A percentile compares a stretch with the other conserved stretches of the same genome.
phyloP scores from a whole-genome alignment of 768 basidiomycete species.

The Macrocybe gigantea region DNA sequence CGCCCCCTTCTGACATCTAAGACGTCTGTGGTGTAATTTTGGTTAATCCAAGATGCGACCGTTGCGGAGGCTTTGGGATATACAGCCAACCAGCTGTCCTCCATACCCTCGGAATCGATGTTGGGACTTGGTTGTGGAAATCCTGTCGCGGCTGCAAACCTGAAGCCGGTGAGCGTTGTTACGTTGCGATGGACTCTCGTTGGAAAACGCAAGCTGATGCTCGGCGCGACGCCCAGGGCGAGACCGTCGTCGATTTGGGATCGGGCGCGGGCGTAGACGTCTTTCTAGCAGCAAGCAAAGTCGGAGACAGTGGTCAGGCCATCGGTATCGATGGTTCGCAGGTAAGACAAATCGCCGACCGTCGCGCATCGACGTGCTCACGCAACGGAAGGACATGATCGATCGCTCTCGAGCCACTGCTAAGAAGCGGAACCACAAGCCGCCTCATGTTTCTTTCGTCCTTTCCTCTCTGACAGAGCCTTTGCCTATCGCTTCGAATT shows the following conservation, averaged over 20 bases:
- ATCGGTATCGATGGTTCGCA: slow-evolving; percentile 51
- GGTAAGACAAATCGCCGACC: slow-evolving; percentile 20
- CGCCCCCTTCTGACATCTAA: too few relatives aligned
- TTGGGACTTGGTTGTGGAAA: slow-evolving; percentile 53
- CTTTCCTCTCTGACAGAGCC: slow-evolving; percentile 33
- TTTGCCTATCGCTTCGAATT: slow-evolving; percentile 40
- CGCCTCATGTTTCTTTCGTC: slow-evolving; percentile 46
- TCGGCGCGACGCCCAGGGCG: slow-evolving; percentile 36
- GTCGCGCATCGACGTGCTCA: neutral
- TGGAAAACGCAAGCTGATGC: neutral
- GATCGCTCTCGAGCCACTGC: slow-evolving; percentile 41
- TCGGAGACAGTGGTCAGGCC: slow-evolving; percentile 42
- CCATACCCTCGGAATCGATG: slow-evolving; percentile 37
- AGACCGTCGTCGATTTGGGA: slow-evolving; percentile 51
- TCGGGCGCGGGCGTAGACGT: slow-evolving; percentile 54
- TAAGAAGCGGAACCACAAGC: slow-evolving; percentile 27
- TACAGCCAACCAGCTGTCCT: slow-evolving; percentile 31
- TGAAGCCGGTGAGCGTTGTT: slow-evolving; percentile 34
- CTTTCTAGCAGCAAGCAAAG: slow-evolving; percentile 44
- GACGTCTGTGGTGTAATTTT: neutral
- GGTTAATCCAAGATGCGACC: neutral
- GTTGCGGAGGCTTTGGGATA: slow-evolving; percentile 46
- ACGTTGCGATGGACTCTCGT: neutral
- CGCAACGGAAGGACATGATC: slow-evolving; percentile 41
- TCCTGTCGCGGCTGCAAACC: slow-evolving; percentile 37